These are phyloP conservation scores for Diaporthe nobilis DNA, from an alignment of 2,329 filamentous ascomycete genomes.

Conservation along the genomic window DNA sequence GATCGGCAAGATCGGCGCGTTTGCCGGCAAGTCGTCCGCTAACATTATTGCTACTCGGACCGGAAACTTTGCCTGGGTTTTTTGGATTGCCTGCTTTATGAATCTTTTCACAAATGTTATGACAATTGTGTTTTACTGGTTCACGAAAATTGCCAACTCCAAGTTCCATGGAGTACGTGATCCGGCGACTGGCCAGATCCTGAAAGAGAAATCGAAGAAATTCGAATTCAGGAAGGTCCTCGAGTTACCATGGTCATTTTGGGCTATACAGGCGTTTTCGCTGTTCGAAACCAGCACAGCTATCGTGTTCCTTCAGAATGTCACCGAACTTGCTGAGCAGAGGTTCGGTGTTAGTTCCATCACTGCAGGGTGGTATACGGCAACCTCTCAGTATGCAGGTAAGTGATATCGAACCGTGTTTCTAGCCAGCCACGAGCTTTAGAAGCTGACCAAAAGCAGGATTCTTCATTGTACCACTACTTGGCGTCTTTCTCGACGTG, in stretches of 20 bases:
- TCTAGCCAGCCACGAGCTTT: neutral
- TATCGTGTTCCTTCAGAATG: conserved; percentile 68
- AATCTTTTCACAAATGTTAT: conserved; percentile 73
- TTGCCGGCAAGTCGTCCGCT: conserved; percentile 71
- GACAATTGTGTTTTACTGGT: conserved; percentile 68
- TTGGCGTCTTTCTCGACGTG: conserved; percentile 70
- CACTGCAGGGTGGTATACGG: conserved; percentile 72
- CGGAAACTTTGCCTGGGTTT: conserved; percentile 73
- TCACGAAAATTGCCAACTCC: conserved; percentile 65
- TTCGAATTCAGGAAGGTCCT: conserved; percentile 69
- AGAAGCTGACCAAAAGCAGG: conserved; percentile 45
- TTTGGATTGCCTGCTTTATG: conserved; percentile 74
- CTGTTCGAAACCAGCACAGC: conserved; percentile 72
- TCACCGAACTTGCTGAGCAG: conserved; percentile 73
- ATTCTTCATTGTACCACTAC: conserved; percentile 70
- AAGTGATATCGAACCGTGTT: neutral
- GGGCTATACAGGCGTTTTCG: conserved; percentile 68
- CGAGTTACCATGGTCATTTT: conserved; percentile 72
- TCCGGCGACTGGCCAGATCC: conserved; percentile 68
- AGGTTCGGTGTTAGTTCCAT: conserved; percentile 68
- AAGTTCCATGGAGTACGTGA: conserved; percentile 64
- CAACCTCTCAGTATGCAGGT: conserved; percentile 66
- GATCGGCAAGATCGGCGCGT: conserved; percentile 72
- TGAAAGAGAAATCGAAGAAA: conserved; percentile 71
- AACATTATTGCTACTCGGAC: conserved; percentile 70